A percentile compares a stretch with the other conserved stretches of the same genome.
These are phyloP conservation scores for Pythium biforme DNA, from an alignment of 352 stramenopile species.

Conservation along the genomic window DNA sequence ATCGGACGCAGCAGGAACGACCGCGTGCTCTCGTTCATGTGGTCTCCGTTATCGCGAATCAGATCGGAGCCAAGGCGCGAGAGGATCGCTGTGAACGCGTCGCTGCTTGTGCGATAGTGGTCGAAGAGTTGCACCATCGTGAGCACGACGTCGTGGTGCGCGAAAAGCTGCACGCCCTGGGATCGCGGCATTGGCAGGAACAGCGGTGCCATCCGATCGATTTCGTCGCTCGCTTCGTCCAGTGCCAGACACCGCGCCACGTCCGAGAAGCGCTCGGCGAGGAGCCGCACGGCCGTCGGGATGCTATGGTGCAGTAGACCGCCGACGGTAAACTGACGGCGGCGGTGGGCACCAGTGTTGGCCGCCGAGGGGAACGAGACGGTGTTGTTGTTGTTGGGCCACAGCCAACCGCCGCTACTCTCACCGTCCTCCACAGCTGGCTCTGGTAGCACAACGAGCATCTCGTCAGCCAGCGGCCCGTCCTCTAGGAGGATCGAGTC, in stretches of 20 bases:
- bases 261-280: background rate
- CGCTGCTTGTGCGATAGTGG: background rate
- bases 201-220: background rate
- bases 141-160: conserved; percentile 1
- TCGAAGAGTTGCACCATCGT: conserved; percentile 1
- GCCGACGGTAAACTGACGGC: background rate
- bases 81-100: background rate
- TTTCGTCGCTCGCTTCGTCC: background rate
- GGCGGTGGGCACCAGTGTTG: background rate
- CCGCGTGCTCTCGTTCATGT: background rate
- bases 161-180: background rate
- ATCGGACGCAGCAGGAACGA: background rate
- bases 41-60: background rate
- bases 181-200: background rate
- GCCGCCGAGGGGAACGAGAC: background rate
- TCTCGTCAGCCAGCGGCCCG: background rate
- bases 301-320: background rate
- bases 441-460: background rate
- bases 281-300: background rate
- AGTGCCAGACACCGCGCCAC: background rate
- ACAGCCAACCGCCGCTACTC: background rate
- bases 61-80: background rate
- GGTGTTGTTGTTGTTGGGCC: background rate
- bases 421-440: background rate
- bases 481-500: background rate